Conservation (phyloP, 495 filamentous ascomycete species). For the Clavariopsis aquatica region DNA sequence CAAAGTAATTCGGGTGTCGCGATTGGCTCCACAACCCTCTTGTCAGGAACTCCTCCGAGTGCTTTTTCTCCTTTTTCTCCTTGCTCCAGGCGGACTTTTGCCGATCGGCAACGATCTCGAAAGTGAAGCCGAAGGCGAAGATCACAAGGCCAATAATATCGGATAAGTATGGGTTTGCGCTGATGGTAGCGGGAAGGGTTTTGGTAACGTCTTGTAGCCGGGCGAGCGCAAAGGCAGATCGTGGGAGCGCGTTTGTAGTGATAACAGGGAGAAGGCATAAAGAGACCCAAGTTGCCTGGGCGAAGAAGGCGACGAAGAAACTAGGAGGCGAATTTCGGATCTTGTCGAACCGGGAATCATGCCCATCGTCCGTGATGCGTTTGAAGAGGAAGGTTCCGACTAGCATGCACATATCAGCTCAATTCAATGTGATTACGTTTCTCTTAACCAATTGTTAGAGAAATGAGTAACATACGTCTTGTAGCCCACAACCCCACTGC, state of each 20-base stretch:
- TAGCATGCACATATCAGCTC: slow-evolving; percentile 31
- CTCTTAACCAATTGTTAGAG: not conserved
- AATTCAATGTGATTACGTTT: not conserved
- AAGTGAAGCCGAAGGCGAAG: slow-evolving; percentile 57
- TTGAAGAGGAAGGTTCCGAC: slow-evolving; percentile 63
- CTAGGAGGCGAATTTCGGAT: slow-evolving; percentile 55
- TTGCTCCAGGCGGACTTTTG: slow-evolving; percentile 61
- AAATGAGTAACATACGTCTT: slow-evolving; percentile 48
- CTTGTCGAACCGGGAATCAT: slow-evolving; percentile 63
- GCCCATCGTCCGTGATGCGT: slow-evolving; percentile 54
- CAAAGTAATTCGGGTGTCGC: slow-evolving; percentile 68
- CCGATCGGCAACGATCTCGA: slow-evolving; percentile 60
- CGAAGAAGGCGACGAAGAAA: slow-evolving; percentile 59
- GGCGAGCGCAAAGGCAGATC: slow-evolving; percentile 40
- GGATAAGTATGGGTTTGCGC: slow-evolving; percentile 46
- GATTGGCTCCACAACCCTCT: slow-evolving; percentile 60
- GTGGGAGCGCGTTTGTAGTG: slow-evolving; percentile 60
- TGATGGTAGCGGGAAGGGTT: slow-evolving; percentile 30
- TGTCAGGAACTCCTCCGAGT: slow-evolving; percentile 64
- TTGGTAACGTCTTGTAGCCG: slow-evolving; percentile 18
- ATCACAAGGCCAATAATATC: slow-evolving; percentile 58
- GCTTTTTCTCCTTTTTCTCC: slow-evolving; percentile 59
- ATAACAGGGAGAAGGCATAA: slow-evolving; percentile 63
- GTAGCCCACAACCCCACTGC: slow-evolving; percentile 60
- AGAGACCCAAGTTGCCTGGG: slow-evolving; percentile 64